These are phyloP conservation scores for Stenocarpella maydis DNA, from an alignment of 2,329 filamentous ascomycete genomes.

Conservation along the genomic window DNA sequence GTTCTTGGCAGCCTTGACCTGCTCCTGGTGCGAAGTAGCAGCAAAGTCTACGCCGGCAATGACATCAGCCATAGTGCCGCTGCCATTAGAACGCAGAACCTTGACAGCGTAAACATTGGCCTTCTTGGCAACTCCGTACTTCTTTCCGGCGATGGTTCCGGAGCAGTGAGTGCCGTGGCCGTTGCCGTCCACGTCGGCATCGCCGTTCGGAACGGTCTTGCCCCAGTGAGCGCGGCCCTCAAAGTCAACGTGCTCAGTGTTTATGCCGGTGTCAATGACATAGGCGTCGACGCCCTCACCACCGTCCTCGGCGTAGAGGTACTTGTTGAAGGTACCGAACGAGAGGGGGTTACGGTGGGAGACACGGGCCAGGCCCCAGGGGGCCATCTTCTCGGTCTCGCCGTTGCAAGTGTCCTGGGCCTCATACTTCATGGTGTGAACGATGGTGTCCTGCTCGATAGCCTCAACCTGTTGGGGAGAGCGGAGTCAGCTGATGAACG, in stretches of 20 bases:
- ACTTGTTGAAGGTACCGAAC: slow-evolving; percentile 98
- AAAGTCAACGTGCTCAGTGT: slow-evolving; percentile 93
- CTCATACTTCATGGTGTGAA: slow-evolving; percentile 75
- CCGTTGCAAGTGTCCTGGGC: slow-evolving; percentile 55
- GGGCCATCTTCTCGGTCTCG: slow-evolving; percentile 86
- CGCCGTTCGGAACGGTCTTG: slow-evolving; percentile 88
- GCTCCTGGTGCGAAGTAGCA: slow-evolving; percentile 78
- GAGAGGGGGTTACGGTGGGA: slow-evolving; percentile 88
- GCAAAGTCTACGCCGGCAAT: slow-evolving; percentile 98
- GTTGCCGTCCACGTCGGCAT: slow-evolving; percentile 92
- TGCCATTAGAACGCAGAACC: slow-evolving; percentile 96
- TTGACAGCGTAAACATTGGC: slow-evolving; percentile 96
- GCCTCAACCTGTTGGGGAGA: slow-evolving; percentile 79
- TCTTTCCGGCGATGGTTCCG: slow-evolving; percentile 95
- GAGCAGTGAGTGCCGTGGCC: slow-evolving; percentile 99
- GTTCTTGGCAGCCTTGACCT: slow-evolving; percentile 80
- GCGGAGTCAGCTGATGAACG: slow-evolving; percentile 5
- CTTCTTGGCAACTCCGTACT: slow-evolving; percentile 99
- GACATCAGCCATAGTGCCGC: slow-evolving; percentile 97
- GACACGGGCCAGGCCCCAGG: slow-evolving; percentile 99
- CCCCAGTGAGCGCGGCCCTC: slow-evolving; percentile 96
- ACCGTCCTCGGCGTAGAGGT: slow-evolving; percentile 87
- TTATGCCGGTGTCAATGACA: slow-evolving; percentile 97
- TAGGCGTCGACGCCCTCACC: slow-evolving; percentile 99
- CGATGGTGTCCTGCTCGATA: slow-evolving; percentile 92